Evolutionary conservation across 1,284 basidiomycete species (phyloP), one percentile per base, ranked within the genome.

Genomic region (Ganoderma boninense): DNA sequence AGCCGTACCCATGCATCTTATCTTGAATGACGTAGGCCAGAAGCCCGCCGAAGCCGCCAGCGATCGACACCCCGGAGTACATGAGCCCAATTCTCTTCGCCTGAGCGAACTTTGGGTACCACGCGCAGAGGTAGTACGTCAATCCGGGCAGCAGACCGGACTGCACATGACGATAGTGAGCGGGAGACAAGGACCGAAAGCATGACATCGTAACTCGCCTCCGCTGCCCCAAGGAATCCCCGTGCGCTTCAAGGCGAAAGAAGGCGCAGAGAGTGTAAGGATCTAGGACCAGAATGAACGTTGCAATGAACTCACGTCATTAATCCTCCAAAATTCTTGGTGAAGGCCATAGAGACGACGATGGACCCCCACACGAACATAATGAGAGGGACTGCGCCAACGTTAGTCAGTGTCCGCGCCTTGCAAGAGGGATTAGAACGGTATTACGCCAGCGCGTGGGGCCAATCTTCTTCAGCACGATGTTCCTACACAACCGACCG

Each of bases 31-130:
- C 66, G 43, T 65, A 70, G 8, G 69, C 69, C 4, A 70, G 63
- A 8, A 70, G 54, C 1, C 69, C 69, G 10, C 69, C 69, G 23
- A 71, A 71, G 2, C 64, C 70, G 60, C 88, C 72, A 0, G 89
- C 85, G 26, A 89, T 79, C 0, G 88, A 87, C 38, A 87, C 85
- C 0, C 85, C 83, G 1, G 87, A 86, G 73, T 89, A 89, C 81
- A 89, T 89, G 23, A 84, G 79, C 8, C 87, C 62, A 13, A 74
- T 64, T 7, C 74, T 69, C 54, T 66, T 67, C 4, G 69, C 70
- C 18, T 70, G 69, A 35, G 71, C 69, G 3, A 62, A 49, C 20
- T 73, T 62, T 16, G 68, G 68, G 40, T 73, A 73, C 72, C 72
- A 73, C 18, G 65, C 69, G 84, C 84, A 89, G 82, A 70, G 85